Evolutionary conservation across 208 protist genomes (phyloP).

Genomic region (Wallacemonas collosoma): DNA sequence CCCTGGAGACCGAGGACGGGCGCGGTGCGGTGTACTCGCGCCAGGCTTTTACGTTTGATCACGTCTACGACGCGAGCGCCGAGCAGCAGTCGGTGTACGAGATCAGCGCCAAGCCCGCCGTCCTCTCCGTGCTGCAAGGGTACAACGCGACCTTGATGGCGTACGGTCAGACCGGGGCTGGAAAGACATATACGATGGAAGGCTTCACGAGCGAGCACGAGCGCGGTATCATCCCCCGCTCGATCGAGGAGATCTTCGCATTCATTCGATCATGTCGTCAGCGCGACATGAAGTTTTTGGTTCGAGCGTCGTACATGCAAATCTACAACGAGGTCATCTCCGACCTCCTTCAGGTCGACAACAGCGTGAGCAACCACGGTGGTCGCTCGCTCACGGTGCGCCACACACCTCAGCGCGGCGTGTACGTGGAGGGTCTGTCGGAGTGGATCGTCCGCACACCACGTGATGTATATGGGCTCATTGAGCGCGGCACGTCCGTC

Average conservation of each 20-base stretch:
- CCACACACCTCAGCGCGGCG: slow-evolving; percentile 80
- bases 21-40: slow-evolving; percentile 62
- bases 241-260: slow-evolving; percentile 65
- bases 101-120: slow-evolving; percentile 61
- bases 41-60: slow-evolving; percentile 82
- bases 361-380: slow-evolving; percentile 1
- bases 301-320: slow-evolving; percentile 84
- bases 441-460: slow-evolving; percentile 89
- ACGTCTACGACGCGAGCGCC: slow-evolving; percentile 46
- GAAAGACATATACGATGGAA: slow-evolving; percentile 92
- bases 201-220: slow-evolving; percentile 80
- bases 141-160: slow-evolving; percentile 89
- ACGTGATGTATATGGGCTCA: slow-evolving; percentile 91
- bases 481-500: slow-evolving; percentile 68
- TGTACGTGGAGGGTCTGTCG: slow-evolving; percentile 93
- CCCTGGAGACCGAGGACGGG: slow-evolving; percentile 61
- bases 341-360: slow-evolving; percentile 59
- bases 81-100: slow-evolving; percentile 80
- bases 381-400: slow-evolving; percentile 41
- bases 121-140: slow-evolving; percentile 75
- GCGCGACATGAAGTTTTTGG: slow-evolving; percentile 33
- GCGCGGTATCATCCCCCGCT: slow-evolving; percentile 78
- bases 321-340: slow-evolving; percentile 93
- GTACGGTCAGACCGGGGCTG: slow-evolving; percentile 89
- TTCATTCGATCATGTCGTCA: slow-evolving; percentile 33